Conservation (phyloP, 1,139 yeast species). For the Blastobotrys buckinghamii region DNA sequence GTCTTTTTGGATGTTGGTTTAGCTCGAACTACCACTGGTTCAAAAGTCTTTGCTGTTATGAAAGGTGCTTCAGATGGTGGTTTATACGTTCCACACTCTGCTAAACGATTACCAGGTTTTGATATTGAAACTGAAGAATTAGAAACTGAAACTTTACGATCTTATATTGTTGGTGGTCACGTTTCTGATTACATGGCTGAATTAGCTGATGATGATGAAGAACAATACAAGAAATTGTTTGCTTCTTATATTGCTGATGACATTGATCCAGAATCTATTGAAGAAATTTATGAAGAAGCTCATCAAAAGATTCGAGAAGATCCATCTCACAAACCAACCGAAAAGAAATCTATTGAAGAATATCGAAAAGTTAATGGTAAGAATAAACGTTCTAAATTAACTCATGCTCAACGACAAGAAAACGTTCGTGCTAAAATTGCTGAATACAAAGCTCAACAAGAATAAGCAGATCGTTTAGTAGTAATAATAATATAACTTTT, state of each 20-base stretch:
- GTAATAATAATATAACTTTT: no score
- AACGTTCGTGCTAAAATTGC: slow-evolving; percentile 90
- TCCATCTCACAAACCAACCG: slow-evolving; percentile 77
- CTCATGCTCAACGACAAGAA: slow-evolving; percentile 88
- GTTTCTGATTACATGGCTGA: slow-evolving; percentile 99
- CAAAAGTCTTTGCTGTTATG: slow-evolving; percentile 98
- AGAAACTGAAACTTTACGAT: slow-evolving; percentile 96
- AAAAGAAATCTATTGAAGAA: slow-evolving; percentile 95
- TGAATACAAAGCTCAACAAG: slow-evolving; percentile 26
- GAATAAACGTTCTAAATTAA: slow-evolving; percentile 81
- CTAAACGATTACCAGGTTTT: slow-evolving; percentile 99
- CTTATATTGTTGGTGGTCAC: slow-evolving; percentile 99
- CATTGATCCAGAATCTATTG: slow-evolving; percentile 93
- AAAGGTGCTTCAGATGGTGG: slow-evolving; percentile 99
- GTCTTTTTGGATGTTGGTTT: slow-evolving; percentile 99
- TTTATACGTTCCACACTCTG: slow-evolving; percentile 97
- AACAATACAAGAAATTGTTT: slow-evolving; percentile 95
- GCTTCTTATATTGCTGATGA: slow-evolving; percentile 95
- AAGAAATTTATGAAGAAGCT: slow-evolving; percentile 92
- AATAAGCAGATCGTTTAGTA: not conserved
- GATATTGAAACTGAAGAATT: slow-evolving; percentile 98
- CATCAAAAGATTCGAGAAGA: slow-evolving; percentile 95
- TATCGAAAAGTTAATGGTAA: slow-evolving; percentile 96
- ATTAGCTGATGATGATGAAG: slow-evolving; percentile 99
- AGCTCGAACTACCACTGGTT: slow-evolving; percentile 99